Conservation (phyloP, 2,329 filamentous ascomycete genomes). For the Camillea tinctor region DNA sequence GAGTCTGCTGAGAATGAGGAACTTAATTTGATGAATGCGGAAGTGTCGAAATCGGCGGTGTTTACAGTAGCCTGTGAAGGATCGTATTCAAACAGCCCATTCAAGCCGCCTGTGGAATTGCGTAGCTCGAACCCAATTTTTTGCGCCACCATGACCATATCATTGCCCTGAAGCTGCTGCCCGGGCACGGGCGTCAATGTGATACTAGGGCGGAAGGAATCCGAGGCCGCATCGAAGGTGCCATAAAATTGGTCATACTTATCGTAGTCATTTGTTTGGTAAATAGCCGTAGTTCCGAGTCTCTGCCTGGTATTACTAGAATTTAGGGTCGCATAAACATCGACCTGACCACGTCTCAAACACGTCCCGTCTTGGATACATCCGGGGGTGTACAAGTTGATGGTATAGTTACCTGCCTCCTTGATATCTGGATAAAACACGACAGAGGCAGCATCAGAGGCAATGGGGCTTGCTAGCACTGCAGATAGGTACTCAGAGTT, state of each 20-base stretch:
- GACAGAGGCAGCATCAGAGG: slow-evolving; percentile 62
- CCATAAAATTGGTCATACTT: slow-evolving; percentile 96
- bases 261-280: slow-evolving; percentile 92
- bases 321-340: slow-evolving; percentile 72
- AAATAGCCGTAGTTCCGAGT: slow-evolving; percentile 63
- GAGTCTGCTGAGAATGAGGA: slow-evolving; percentile 66
- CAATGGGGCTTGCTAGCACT: slow-evolving; percentile 55
- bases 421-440: slow-evolving; percentile 81
- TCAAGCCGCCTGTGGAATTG: slow-evolving; percentile 75
- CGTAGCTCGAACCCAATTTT: slow-evolving; percentile 75
- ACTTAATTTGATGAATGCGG: slow-evolving; percentile 74
- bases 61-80: slow-evolving; percentile 60
- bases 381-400: slow-evolving; percentile 90
- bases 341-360: slow-evolving; percentile 72
- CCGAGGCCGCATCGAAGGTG: slow-evolving; percentile 71
- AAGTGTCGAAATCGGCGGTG: slow-evolving; percentile 64
- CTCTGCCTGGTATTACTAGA: slow-evolving; percentile 40
- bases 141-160: slow-evolving; percentile 83
- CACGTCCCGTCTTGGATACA: slow-evolving; percentile 81
- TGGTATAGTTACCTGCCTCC: slow-evolving; percentile 86
- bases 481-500: slow-evolving; percentile 75
- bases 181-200: slow-evolving; percentile 69
- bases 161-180: slow-evolving; percentile 51
- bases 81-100: slow-evolving; percentile 88
- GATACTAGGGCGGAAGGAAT: slow-evolving; percentile 74